Base-by-base conservation (phyloP, 345 rosid genomes). In the Euphorbia lathyris region DNA sequence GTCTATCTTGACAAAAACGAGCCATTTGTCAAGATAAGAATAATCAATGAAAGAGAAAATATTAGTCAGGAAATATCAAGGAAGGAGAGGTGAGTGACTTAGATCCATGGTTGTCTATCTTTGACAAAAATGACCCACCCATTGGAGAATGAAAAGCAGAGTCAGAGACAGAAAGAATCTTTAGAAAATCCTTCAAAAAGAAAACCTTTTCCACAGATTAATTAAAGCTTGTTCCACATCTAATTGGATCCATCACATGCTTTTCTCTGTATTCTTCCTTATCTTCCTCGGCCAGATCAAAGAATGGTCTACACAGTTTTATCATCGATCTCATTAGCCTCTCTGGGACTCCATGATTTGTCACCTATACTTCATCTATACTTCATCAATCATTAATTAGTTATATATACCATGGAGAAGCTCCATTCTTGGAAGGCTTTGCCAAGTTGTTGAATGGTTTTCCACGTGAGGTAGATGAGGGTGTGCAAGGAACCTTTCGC, bases 191-290 rank as follows among this genome's bases (percentile, higher is more conserved):
- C 72, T 83, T 81, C 90, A 88, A 87, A 63, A 43, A 83, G 8
- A 81, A 72, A 9, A 73, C 73, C 23, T 82, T 66, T 0, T 86
- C 92, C 57, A 69, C 82, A 2, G 80, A 70, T 48, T 75, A 10
- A 64, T 84, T 86, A 72, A 86, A 86, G 72, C 90, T 88, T 12
- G 88, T 86, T 1, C 90, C 92, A 55, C 61, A 81, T 69, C 87
- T 76, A 30, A 86, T 80, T 0, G 90, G 83, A 23, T 86, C 92
- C 80, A 81, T 48, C 2, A 84, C 86, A 69, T 80, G 66, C 68
- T 88, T 86, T 25, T 75, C 85, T 66, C 50, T 60, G 30, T 48
- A 81, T 58, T 78, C 80, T 17, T 51, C 68, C 79, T 84, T 87
- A 77, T 85, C 88, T 56, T 83, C 88, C 64, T 86, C 88, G 2